Base-by-base conservation (phyloP, 768 basidiomycete species). In the Flagelloscypha sp. region DNA sequence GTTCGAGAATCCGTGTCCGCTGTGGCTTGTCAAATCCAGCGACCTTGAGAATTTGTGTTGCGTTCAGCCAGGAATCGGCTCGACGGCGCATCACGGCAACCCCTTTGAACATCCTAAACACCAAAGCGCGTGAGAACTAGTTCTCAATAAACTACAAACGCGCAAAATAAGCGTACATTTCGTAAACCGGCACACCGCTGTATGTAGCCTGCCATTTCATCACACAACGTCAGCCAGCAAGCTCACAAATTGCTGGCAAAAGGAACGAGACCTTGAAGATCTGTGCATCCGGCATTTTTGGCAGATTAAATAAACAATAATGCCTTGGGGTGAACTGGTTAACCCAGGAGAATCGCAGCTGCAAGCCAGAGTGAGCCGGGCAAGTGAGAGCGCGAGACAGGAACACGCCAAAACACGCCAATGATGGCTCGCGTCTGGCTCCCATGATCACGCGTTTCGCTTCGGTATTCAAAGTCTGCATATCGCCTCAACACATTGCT, bases 21-120 rank as follows among this genome's bases (percentile, higher is more conserved):
- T 98, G 95, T 1, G 95, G 95, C 57, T 99, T 99, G 65, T 99
- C 95, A 49, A 98, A 98, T 7, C 94, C 95, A 19, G 93, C 95
- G 48, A 99, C 94, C 59, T 99, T 99, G 52, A 99, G 76, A 45
- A 99, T 95, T 56, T 94, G 90, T 1, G 95, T 99, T 61, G 95
- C 95, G 73, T 99, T 99, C 39, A 99, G 72, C 87, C 95, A 99
- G 27, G 84, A 85, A 62, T 99, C 95, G 24, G 87, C 74, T 55
- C 92, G 83, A 50, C 95, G 75, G 31, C 94, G 79, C 95, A 99
- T 99, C 43, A 98, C 90, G 36, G 95, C 94, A 53, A 98, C 86
- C 35, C 85, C 82, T 55, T 89, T 88, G 65, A 79, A 85, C 81
- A 90, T 87, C 85, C 87, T 90, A 47, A 46, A 55, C 67, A 68